Percentiles rank a stretch among this genome's conserved stretches.
phyloP scores from a whole-genome alignment of 2,329 filamentous ascomycete genomes.

The Pseudocercospora cruenta region DNA sequence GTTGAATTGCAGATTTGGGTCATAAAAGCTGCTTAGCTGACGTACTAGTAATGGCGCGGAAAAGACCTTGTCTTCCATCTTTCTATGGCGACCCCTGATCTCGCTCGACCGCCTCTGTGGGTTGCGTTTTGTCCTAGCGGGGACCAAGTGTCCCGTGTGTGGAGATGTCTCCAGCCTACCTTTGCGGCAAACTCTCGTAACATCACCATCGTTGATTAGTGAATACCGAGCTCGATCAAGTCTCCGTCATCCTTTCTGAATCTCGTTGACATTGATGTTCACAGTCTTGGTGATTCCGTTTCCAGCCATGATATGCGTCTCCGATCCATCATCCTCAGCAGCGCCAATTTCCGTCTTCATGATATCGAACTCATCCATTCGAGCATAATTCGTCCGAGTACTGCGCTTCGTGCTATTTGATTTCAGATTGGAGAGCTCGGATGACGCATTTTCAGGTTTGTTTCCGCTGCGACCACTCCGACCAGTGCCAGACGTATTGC shows the following conservation, averaged over 20 bases:
- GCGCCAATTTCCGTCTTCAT: slow-evolving; percentile 14
- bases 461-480: slow-evolving; percentile 3
- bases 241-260: not conserved
- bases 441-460: not conserved
- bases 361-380: slow-evolving; percentile 18
- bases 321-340: slow-evolving; percentile 16
- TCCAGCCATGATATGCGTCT: slow-evolving; percentile 16
- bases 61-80: not conserved
- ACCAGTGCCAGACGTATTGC: not conserved
- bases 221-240: too few species aligned
- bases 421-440: slow-evolving; percentile 18
- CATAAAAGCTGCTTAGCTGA: not conserved
- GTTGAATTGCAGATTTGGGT: too few species aligned
- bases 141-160: not conserved
- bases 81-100: not conserved
- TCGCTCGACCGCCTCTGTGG: not conserved
- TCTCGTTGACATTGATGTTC: not conserved
- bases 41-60: too few species aligned
- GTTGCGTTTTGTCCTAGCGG: not conserved
- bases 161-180: too few species aligned
- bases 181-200: too few species aligned
- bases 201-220: too few species aligned
- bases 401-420: not conserved
- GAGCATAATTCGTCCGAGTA: slow-evolving; percentile 8
- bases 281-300: not conserved